These are phyloP conservation scores for Cymbopogon flexuosus DNA, from an alignment of 202 grass and related monocot genomes.

Conservation along the genomic window DNA sequence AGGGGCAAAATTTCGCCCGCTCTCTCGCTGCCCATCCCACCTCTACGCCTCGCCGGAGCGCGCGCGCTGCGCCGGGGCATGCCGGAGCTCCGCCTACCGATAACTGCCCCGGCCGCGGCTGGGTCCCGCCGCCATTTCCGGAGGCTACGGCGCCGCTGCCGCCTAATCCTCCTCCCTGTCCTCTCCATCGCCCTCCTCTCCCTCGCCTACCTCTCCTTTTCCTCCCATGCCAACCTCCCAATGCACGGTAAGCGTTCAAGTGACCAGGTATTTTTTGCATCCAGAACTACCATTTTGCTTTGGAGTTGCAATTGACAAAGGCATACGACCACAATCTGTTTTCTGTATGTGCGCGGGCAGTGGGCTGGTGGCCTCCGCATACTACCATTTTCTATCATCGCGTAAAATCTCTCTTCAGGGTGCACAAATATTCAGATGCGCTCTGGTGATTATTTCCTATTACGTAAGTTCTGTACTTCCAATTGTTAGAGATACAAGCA, in stretches of 20 bases:
- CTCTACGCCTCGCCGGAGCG: conserved; percentile 13
- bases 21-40: background rate
- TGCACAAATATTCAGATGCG: background rate
- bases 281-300: background rate
- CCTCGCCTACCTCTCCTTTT: conserved; percentile 59
- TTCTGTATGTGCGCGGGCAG: background rate
- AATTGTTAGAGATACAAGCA: background rate
- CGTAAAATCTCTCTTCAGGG: background rate
- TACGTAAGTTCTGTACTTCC: background rate
- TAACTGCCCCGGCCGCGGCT: conserved; percentile 6
- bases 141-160: conserved; percentile 34
- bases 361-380: background rate
- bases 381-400: background rate
- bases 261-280: background rate
- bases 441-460: background rate
- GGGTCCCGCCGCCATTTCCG: conserved; percentile 37
- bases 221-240: conserved; percentile 44
- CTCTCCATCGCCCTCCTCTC: conserved; percentile 45
- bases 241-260: conserved; percentile 50
- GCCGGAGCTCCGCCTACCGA: conserved; percentile 36
- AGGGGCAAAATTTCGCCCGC: background rate
- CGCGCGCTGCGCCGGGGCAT: background rate
- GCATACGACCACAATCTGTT: background rate
- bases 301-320: background rate
- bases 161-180: conserved; percentile 31